phyloP scores from a whole-genome alignment of 2,329 filamentous ascomycete genomes.

The Berkeleyomyces rouxiae region DNA sequence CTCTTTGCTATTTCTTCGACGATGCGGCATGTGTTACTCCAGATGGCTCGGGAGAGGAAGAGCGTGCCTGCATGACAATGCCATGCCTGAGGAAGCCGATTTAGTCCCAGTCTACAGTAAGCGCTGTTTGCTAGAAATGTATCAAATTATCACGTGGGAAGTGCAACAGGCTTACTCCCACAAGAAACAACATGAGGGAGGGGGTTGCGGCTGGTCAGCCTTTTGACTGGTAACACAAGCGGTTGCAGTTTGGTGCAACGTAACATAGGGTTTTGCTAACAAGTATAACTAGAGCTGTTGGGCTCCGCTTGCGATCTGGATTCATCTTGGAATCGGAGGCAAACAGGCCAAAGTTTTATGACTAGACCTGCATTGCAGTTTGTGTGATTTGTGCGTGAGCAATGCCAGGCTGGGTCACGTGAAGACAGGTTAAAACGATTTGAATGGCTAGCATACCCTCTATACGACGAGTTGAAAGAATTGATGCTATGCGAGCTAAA shows the following conservation, averaged over 20 bases:
- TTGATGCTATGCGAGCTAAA: neutral
- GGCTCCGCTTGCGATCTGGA: neutral
- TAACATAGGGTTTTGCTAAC: neutral
- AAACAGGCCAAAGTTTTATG: too few species aligned
- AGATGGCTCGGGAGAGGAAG: neutral
- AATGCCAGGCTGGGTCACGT: neutral
- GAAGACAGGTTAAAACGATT: neutral
- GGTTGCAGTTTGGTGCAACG: neutral
- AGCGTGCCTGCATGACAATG: neutral
- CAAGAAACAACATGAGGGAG: neutral
- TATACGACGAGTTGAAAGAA: neutral
- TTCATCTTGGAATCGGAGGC: neutral
- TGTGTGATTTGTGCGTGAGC: neutral
- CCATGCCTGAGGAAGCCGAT: neutral
- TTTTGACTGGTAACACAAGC: neutral
- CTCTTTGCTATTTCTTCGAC: neutral
- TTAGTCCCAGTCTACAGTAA: too few species aligned
- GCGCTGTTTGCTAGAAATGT: too few species aligned
- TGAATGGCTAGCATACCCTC: neutral
- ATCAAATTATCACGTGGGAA: neutral
- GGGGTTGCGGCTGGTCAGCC: neutral
- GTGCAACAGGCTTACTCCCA: neutral
- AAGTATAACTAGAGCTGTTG: neutral
- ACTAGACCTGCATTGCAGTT: neutral
- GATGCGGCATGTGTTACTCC: neutral